phyloP scores from a whole-genome alignment of 345 rosid species.

The Bruguiera sexangula region DNA sequence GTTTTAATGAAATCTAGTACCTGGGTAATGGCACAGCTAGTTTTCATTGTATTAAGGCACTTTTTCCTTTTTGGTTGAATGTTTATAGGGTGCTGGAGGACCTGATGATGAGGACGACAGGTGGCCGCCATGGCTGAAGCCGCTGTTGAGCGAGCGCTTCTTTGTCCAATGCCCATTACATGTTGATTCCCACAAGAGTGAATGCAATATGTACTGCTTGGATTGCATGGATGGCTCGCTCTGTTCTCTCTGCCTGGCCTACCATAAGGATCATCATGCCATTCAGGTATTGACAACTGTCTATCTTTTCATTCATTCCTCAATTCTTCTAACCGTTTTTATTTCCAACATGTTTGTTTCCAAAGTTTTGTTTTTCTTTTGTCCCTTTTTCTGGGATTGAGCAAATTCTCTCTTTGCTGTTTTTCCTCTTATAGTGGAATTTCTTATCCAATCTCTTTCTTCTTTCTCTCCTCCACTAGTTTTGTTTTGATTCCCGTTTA shows the following conservation, averaged over 20 bases:
- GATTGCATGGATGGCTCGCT: constrained; percentile 62
- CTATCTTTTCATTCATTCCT: not conserved
- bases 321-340: not conserved
- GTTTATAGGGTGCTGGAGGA: constrained; percentile 55
- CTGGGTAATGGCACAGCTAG: constrained; percentile 1
- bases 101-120: constrained; percentile 63
- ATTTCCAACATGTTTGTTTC: not conserved
- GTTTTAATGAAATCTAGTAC: not conserved
- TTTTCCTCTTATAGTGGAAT: no score
- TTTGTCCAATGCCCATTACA: constrained; percentile 62
- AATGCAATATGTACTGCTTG: constrained; percentile 86
- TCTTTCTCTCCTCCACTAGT: not conserved
- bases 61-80: not conserved
- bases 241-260: constrained; percentile 62
- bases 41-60: not conserved
- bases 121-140: constrained; percentile 74
- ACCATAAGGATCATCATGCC: constrained; percentile 66
- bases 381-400: no score
- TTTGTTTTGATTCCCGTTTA: not conserved
- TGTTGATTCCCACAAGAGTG: constrained; percentile 65
- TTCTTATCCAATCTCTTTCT: not conserved
- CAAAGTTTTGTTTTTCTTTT: no score
- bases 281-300: constrained; percentile 51
- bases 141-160: constrained; percentile 69
- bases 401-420: no score